Percentiles rank a stretch among this genome's conserved stretches.
Evolutionary conservation across 495 filamentous ascomycete species (phyloP).

Genomic region (Penicillium odoratum): DNA sequence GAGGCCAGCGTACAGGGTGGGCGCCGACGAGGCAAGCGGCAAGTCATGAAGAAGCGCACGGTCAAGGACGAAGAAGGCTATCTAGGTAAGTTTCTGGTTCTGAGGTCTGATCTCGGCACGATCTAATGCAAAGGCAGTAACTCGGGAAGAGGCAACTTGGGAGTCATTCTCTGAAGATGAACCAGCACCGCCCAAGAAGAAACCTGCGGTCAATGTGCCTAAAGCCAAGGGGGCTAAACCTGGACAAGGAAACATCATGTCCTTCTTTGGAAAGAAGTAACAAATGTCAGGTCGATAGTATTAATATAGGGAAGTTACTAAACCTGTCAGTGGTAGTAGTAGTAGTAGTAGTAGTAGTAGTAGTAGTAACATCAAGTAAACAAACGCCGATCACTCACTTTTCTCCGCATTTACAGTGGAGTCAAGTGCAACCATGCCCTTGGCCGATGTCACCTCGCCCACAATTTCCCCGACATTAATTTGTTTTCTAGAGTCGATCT

Average conservation of each 20-base stretch:
- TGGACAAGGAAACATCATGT: conserved; percentile 88
- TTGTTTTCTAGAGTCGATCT: background rate
- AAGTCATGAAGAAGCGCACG: conserved; percentile 86
- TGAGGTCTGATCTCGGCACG: conserved; percentile 1
- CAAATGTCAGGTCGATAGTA: background rate
- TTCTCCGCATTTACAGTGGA: conserved; percentile 31
- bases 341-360: background rate
- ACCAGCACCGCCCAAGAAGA: conserved; percentile 64
- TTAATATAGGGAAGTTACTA: background rate
- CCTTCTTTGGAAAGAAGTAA: conserved; percentile 87
- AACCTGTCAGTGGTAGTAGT: background rate
- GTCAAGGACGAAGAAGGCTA: conserved; percentile 93
- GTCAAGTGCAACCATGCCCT: conserved; percentile 19
- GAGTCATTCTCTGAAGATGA: conserved; percentile 96
- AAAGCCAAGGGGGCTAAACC: conserved; percentile 62
- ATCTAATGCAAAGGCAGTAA: conserved; percentile 61
- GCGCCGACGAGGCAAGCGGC: conserved; percentile 74
- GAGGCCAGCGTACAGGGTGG: conserved; percentile 57
- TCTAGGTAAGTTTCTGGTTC: conserved; percentile 61
- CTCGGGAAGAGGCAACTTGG: conserved; percentile 84
- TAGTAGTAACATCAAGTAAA: conserved; percentile 9
- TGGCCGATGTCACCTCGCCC: conserved; percentile 28
- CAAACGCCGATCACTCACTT: conserved; percentile 20
- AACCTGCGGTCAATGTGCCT: conserved; percentile 48
- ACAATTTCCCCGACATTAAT: conserved; percentile 13